A percentile compares a stretch with the other conserved stretches of the same genome.
Conservation (phyloP, 1,284 basidiomycete genomes). For the Earliella scabrosa region DNA sequence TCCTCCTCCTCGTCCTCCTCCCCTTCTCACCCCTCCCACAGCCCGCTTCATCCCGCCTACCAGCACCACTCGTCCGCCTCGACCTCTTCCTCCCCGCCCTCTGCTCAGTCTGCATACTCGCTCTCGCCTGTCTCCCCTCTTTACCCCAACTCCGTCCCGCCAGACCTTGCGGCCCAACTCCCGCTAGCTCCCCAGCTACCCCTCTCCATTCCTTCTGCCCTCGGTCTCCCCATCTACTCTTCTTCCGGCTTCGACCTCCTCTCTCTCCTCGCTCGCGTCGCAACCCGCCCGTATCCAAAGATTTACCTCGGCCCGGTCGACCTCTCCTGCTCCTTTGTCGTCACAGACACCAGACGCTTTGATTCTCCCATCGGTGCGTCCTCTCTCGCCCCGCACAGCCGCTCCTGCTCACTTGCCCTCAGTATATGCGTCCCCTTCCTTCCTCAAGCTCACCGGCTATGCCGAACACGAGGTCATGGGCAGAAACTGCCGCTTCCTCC, state of each 20-base stretch:
- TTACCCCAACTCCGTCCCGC: constrained; percentile 5
- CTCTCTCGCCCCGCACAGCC: neutral
- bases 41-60: neutral
- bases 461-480: constrained; percentile 79
- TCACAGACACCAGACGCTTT: constrained; percentile 81
- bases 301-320: constrained; percentile 91
- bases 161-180: neutral
- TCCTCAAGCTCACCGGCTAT: constrained; percentile 87
- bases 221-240: constrained; percentile 73
- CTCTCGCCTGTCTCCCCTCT: constrained; percentile 7
- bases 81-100: constrained; percentile 12
- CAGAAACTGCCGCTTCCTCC: constrained; percentile 88
- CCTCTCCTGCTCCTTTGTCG: constrained; percentile 87
- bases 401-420: neutral
- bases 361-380: constrained; percentile 71
- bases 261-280: constrained; percentile 80
- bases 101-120: constrained; percentile 7
- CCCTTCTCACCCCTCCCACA: neutral
- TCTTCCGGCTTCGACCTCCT: constrained; percentile 91
- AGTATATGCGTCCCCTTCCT: constrained; percentile 85
- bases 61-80: neutral
- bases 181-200: constrained; percentile 9
- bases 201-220: constrained; percentile 33
- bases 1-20: neutral
- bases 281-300: constrained; percentile 73